Evolutionary conservation across 371 early-diverging fungal species (phyloP).

Genomic region (Vairimorpha ceranae): DNA sequence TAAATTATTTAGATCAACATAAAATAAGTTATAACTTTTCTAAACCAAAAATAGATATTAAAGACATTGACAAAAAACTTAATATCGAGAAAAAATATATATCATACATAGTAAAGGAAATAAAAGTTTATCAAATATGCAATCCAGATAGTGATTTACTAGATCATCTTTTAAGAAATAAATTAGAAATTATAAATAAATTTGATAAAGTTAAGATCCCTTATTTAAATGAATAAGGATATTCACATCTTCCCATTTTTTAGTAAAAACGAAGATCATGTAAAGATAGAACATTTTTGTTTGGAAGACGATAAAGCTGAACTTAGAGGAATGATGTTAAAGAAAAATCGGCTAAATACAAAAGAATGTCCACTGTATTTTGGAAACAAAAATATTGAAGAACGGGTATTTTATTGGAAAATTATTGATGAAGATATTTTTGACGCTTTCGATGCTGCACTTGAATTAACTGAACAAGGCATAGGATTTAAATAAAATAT

Average conservation of each 20-base stretch:
- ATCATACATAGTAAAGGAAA: neutral
- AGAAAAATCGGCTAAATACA: slow-evolving; percentile 3
- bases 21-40: neutral
- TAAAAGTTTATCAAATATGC: neutral
- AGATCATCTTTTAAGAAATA: neutral
- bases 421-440: neutral
- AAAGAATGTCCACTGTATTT: neutral
- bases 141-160: neutral
- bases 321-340: slow-evolving; percentile 18
- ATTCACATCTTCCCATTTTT: slow-evolving; percentile 9
- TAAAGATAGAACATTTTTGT: slow-evolving; percentile 16
- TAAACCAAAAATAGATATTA: neutral
- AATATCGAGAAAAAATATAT: slow-evolving; percentile 1
- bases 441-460: slow-evolving; percentile 7
- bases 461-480: slow-evolving; percentile 17
- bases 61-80: neutral
- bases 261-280: neutral
- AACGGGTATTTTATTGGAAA: slow-evolving; percentile 35
- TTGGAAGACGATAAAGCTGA: neutral
- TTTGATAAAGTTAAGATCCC: neutral
- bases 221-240: neutral
- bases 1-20: neutral
- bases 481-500: slow-evolving; percentile 15
- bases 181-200: slow-evolving; percentile 7
- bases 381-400: slow-evolving; percentile 1